Base-by-base conservation (phyloP, 306 rosid genomes). In the Begonia fuchsioides region DNA sequence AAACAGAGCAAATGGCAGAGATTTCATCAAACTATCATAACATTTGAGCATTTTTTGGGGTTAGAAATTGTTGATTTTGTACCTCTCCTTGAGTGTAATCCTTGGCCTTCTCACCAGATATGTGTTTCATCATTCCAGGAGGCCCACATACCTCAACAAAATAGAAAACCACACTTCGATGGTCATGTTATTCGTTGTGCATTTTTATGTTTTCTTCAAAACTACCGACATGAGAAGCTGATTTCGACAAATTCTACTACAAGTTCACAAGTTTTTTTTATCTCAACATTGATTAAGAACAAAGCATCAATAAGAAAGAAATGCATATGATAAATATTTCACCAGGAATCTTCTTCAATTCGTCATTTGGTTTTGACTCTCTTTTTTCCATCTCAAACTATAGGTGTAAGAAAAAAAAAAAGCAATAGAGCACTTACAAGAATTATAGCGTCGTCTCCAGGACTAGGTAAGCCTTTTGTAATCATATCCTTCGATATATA, bases 31-130 rank as follows among this genome's bases (percentile, higher is more conserved):
- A 40, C 41, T 5, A 18, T 19, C 4, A 13, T 26, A 51, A 53
- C 18, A 16, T 13, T n/a, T 13, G 51, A 15, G 9, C 10, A 32
- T 17, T 10, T 15, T 10, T 12, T 14, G 38, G 32, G 15, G 40
- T 43, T n/a, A 11, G 44, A 9, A 52, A 17, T 51, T 17, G 49
- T 20, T 16, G 10, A 50, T 6, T 17, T 38, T 35, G 14, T 75
- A 92, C 98, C 96, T 92, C 99, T 72, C 96, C 99, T 68, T 92
- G 99, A 13, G 96, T 46, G 73, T 74, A 51, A 62, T 92, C 99
- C 71, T 71, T 64, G 44, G 93, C 95, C 74, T 86, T 92, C 40
- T 67, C 96, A 63, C 99, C 99, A 13, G 96, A 92, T 67, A 86
- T 47, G 60, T 86, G 81, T 39, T 73, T 61, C 88, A 86, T 77